A percentile compares a stretch with the other conserved stretches of the same genome.
These are phyloP conservation scores for Sporopachydermia lactativora DNA, from an alignment of 805 yeast genomes.

Conservation along the genomic window DNA sequence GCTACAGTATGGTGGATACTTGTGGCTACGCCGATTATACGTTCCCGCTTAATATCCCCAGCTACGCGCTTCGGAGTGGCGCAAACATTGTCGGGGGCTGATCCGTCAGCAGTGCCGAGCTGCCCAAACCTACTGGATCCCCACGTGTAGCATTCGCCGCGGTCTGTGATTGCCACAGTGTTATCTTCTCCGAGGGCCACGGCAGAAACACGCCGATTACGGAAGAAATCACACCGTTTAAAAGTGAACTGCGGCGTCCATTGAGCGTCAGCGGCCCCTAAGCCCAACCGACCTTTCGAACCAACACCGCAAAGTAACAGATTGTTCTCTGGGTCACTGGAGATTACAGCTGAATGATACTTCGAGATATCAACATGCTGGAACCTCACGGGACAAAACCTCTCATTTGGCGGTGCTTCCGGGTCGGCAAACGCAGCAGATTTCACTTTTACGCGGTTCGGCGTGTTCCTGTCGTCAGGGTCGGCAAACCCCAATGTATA, in stretches of 20 bases:
- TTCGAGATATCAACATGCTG: constrained; percentile 40
- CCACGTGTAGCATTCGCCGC: constrained; percentile 58
- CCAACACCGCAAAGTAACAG: constrained; percentile 54
- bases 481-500: constrained; percentile 56
- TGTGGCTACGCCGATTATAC: constrained; percentile 35
- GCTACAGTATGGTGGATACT: constrained; percentile 61
- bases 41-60: constrained; percentile 25
- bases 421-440: constrained; percentile 11
- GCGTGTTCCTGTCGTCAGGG: constrained; percentile 35
- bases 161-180: constrained; percentile 38
- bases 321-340: constrained; percentile 32
- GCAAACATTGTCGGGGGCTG: constrained; percentile 17
- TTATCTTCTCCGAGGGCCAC: constrained; percentile 54
- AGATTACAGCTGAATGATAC: constrained; percentile 48
- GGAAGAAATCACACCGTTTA: constrained; percentile 26
- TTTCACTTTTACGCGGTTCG: constrained; percentile 23
- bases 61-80: constrained; percentile 25
- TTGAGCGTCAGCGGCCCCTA: constrained; percentile 17
- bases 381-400: constrained; percentile 29
- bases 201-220: constrained; percentile 17
- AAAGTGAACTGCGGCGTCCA: constrained; percentile 26
- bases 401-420: constrained; percentile 14
- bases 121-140: constrained; percentile 62
- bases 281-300: constrained; percentile 60
- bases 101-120: constrained; percentile 30